Base-by-base conservation (phyloP, 2,329 filamentous ascomycete species). In the Westerdykella aurantiaca region DNA sequence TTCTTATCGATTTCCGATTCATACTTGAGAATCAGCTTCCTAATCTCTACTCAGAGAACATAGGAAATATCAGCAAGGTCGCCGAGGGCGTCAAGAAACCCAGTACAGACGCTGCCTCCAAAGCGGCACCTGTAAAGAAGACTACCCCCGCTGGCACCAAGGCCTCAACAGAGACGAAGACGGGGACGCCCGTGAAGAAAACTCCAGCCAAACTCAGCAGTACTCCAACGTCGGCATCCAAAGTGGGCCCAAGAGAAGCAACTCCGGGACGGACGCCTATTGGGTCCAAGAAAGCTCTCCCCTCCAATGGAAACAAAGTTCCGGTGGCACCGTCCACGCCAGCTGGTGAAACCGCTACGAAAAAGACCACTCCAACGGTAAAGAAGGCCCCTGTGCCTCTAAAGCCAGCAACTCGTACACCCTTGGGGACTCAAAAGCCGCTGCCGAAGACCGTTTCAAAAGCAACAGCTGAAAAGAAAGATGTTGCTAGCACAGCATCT, bases 61-160 rank as follows among this genome's bases (percentile, higher is more conserved):
- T 65, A 43, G 54, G 47, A 12, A 60, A 56, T 34, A 38, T 66
- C 1, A 51, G 55, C 6, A 67, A 66, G 44, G 45, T 56, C 12
- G 57, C 58, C 22, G 45, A 52, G 44, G 47, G 51, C 6, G 51
- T 51, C 7, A 64, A 60, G 49, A 64, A 63, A 43, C 47, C 53
- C 6, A 46, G 54, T 13, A 41, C 54, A 5, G 48, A 52, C n/a
- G 43, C 56, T 9, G 53, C 52, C 23, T 46, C 49, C 16, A 49
- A 55, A 37, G 41, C 54, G 39, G 50, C 57, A 4, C 52, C 60
- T 14, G 57, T 53, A 1, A 50, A 46, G 18, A 44, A 37, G 38
- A 42, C 25, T 9, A 34, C 25, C 17, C 55, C 17, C 29, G 35
- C 54, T 25, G 43, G 50, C 5, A 55, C 52, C 39, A 66, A 64